A percentile compares a stretch with the other conserved stretches of the same genome.
phyloP scores from a whole-genome alignment of 345 rosid species.

The Excoecaria agallocha region DNA sequence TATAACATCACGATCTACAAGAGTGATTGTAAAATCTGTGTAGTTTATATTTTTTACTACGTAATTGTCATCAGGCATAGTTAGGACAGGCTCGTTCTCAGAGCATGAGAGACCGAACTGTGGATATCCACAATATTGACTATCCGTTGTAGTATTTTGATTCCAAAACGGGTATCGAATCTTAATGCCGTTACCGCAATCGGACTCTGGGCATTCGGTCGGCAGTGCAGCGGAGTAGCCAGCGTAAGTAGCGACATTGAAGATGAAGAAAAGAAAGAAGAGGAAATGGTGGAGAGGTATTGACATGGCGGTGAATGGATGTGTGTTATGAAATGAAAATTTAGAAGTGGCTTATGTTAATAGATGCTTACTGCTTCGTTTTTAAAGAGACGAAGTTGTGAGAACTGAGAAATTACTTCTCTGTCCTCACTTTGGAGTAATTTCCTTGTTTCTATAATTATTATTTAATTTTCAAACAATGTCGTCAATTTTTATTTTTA shows the following conservation, averaged over 20 bases:
- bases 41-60: conserved; percentile 22
- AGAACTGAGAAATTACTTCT: not conserved
- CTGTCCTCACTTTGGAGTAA: too few relatives aligned
- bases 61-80: not conserved
- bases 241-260: not conserved
- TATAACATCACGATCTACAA: conserved; percentile 7
- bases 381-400: not conserved
- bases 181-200: not conserved
- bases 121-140: conserved; percentile 22
- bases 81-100: conserved; percentile 2
- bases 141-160: not conserved
- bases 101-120: conserved; percentile 25
- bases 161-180: conserved; percentile 7
- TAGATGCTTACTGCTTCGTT: too few relatives aligned
- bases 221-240: not conserved
- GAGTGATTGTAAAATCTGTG: not conserved
- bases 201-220: not conserved
- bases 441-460: too few relatives aligned
- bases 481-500: too few relatives aligned
- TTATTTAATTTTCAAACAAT: too few relatives aligned
- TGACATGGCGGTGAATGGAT: not conserved
- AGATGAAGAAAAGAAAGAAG: not conserved
- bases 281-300: not conserved
- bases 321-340: too few relatives aligned
- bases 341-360: too few relatives aligned